A percentile compares a stretch with the other conserved stretches of the same genome.
These are phyloP conservation scores for Aspergillus aculeatus DNA, from an alignment of 2,329 filamentous ascomycete species.

Conservation along the genomic window DNA sequence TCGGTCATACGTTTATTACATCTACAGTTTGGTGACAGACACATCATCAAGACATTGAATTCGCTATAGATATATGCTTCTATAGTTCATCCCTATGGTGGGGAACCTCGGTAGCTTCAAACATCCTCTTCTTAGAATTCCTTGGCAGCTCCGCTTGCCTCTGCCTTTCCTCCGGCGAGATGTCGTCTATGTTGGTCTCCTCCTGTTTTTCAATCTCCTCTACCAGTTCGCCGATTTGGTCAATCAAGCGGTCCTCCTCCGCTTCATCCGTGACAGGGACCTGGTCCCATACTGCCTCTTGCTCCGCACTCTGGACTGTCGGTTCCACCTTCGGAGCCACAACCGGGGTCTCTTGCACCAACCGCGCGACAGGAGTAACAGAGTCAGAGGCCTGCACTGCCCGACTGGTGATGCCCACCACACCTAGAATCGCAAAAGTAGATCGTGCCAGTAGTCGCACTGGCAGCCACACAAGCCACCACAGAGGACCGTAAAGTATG, in stretches of 20 bases:
- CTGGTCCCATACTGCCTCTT: slow-evolving; percentile 22
- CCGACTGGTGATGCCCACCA: slow-evolving; percentile 44
- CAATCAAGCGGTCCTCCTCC: slow-evolving; percentile 39
- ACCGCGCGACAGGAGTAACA: slow-evolving; percentile 18
- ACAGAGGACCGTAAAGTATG: slow-evolving; percentile 81
- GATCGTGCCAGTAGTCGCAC: slow-evolving; percentile 65
- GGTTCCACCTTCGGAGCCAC: slow-evolving; percentile 23
- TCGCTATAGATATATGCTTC: slow-evolving; percentile 7
- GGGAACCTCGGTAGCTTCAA: slow-evolving; percentile 39
- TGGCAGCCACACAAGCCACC: slow-evolving; percentile 85
- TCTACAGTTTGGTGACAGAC: neutral
- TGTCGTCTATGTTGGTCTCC: slow-evolving; percentile 33
- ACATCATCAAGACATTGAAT: neutral
- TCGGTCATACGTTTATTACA: too few relatives aligned
- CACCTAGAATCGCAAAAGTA: slow-evolving; percentile 56
- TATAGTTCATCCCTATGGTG: slow-evolving; percentile 42
- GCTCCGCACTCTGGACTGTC: slow-evolving; percentile 15
- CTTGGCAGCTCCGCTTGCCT: slow-evolving; percentile 40
- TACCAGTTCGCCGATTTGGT: slow-evolving; percentile 44
- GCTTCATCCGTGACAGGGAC: slow-evolving; percentile 20
- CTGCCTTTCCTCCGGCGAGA: slow-evolving; percentile 36
- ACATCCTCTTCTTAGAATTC: slow-evolving; percentile 52
- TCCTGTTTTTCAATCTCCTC: slow-evolving; percentile 24
- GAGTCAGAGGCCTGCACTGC: slow-evolving; percentile 27
- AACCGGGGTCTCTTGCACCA: slow-evolving; percentile 18